Base-by-base conservation (phyloP, 306 rosid genomes). In the Glycine latifolia region DNA sequence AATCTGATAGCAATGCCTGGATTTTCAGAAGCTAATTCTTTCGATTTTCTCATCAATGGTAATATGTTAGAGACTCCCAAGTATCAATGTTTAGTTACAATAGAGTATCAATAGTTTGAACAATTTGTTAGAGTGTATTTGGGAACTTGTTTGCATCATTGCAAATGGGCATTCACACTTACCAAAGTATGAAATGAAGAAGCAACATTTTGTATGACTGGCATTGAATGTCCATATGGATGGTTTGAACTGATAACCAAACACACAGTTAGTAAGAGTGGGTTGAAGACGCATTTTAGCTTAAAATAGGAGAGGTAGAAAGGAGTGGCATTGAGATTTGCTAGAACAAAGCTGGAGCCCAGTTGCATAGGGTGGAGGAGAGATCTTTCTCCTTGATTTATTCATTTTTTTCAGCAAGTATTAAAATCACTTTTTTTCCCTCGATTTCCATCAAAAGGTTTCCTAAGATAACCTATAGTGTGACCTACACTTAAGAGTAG, bases 41-140 rank as follows among this genome's bases (percentile, higher is more conserved):
- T 59, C 37, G 43, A 17, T 70, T 70, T 79, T 54, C 50, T 71
- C 50, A 58, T 79, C 71, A n/a, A 56, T 69, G 35, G 69, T 56
- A 67, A 66, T 66, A 50, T 41, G 13, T 43, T n/a, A 67, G 15
- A 66, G 71, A 44, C 16, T 68, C 8, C 4, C 50, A 39, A 46
- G 31, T 44, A 43, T 63, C 20, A 35, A 37, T 1, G 1, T 2
- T 63, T 63, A 63, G 15, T 11, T 62, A 35, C 68, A 62, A 4
- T 62, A 33, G 8, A 62, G 8, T 33, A 63, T 65, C 5, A 35
- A 35, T n/a, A 67, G 52, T 7, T n/a, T n/a, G 33, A 41, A 67
- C 8, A 43, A 16, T n/a, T 9, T 44, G 35, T 39, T 41, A 37
- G 47, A 4, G 31, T 62, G 16, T 31, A n/a, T 11, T 62, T 3